phyloP scores from a whole-genome alignment of 805 yeast species.

The Nakazawaea ambrosiae region DNA sequence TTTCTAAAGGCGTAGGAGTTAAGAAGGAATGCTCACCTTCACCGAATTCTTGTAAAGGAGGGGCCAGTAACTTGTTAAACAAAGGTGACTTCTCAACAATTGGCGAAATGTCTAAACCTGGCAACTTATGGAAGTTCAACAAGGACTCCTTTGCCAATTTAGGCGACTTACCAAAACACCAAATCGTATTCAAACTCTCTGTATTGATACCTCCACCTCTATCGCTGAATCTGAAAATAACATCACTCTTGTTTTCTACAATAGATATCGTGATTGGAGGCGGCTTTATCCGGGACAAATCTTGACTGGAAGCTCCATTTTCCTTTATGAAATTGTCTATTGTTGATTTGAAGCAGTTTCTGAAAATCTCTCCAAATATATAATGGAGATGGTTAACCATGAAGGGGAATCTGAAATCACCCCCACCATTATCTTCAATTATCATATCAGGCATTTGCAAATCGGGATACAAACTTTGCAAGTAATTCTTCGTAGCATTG shows the following conservation, averaged over 20 bases:
- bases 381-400: conserved; percentile 83
- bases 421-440: conserved; percentile 52
- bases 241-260: conserved; percentile 56
- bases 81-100: conserved; percentile 7
- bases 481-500: conserved; percentile 40
- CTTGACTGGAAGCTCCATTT: conserved; percentile 13
- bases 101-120: conserved; percentile 43
- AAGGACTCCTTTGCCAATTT: conserved; percentile 51
- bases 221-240: conserved; percentile 76
- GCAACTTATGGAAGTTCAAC: conserved; percentile 60
- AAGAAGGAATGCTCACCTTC: conserved; percentile 8
- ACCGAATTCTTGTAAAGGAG: neutral
- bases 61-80: neutral
- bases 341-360: conserved; percentile 83
- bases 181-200: conserved; percentile 53
- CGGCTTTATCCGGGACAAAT: conserved; percentile 26
- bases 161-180: conserved; percentile 83
- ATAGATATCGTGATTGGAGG: conserved; percentile 77
- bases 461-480: conserved; percentile 47
- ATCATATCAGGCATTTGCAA: conserved; percentile 64
- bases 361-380: conserved; percentile 76
- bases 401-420: conserved; percentile 70
- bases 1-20: conserved; percentile 11
- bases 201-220: conserved; percentile 81
- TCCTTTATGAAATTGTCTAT: conserved; percentile 36